Conservation (phyloP, 2,329 filamentous ascomycete species). For the Penicillium sp. region DNA sequence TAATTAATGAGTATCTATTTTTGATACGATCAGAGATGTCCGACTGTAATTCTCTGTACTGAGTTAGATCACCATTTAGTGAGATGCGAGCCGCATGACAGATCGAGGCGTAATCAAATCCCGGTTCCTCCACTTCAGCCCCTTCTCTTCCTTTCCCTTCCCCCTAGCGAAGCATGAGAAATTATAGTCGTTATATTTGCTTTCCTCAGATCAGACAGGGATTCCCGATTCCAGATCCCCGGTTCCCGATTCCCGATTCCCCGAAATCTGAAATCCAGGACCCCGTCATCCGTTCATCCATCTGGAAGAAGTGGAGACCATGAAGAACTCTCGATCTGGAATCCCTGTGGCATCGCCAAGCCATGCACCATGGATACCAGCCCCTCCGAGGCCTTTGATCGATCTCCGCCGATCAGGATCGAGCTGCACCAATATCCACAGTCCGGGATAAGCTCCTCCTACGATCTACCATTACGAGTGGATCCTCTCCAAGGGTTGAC, state of each 20-base stretch:
- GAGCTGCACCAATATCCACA: conserved; percentile 7
- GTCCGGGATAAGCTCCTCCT: conserved; percentile 21
- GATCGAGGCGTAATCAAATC: conserved; percentile 9
- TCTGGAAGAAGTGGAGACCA: conserved; percentile 24
- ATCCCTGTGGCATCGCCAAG: conserved; percentile 16
- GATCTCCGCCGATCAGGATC: conserved; percentile 23
- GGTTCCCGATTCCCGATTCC: neutral
- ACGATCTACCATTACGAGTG: conserved; percentile 19
- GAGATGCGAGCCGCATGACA: conserved; percentile 12
- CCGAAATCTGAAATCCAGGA: neutral
- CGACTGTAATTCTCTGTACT: too few relatives aligned
- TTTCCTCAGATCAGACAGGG: neutral
- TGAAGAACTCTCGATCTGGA: conserved; percentile 19
- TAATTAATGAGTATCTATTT: too few relatives aligned
- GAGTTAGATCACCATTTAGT: too few relatives aligned
- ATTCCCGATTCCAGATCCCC: neutral
- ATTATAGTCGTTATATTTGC: too few relatives aligned
- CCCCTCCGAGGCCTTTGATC: conserved; percentile 13
- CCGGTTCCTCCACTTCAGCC: conserved; percentile 1
- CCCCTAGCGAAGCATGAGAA: conserved; percentile 20
- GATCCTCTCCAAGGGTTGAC: conserved; percentile 4
- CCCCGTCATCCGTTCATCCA: neutral
- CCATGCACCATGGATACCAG: conserved; percentile 15
- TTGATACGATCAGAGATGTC: too few relatives aligned
- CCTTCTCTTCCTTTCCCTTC: neutral